phyloP scores from a whole-genome alignment of 2,329 filamentous ascomycete genomes.

The Drechslerella coelobrocha region DNA sequence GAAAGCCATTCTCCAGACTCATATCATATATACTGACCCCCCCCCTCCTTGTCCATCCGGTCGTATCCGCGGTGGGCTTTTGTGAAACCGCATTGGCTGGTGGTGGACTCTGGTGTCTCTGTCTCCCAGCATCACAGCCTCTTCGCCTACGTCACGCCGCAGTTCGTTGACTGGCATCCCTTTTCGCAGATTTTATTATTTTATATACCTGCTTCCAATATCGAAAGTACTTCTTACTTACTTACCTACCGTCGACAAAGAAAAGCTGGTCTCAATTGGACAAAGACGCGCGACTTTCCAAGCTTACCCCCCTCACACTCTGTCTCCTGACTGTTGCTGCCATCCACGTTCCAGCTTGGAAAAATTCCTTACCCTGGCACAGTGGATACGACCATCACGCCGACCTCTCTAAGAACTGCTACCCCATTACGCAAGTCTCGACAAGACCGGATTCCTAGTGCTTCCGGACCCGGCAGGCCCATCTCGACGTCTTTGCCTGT shows the following conservation, averaged over 20 bases:
- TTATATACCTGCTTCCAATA: background rate
- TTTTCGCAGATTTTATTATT: too few relatives aligned
- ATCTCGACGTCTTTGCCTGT: conserved; percentile 21
- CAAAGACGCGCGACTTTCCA: background rate
- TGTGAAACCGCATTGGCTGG: too few relatives aligned
- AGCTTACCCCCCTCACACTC: too few relatives aligned
- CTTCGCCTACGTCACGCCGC: conserved; percentile 8
- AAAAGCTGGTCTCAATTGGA: background rate
- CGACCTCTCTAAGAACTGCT: conserved; percentile 1
- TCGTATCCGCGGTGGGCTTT: too few relatives aligned
- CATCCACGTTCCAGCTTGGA: background rate
- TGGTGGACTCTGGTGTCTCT: too few relatives aligned
- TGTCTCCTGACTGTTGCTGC: background rate
- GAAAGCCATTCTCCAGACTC: too few relatives aligned
- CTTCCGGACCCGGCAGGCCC: conserved; percentile 41
- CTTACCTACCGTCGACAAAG: background rate
- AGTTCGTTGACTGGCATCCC: too few relatives aligned
- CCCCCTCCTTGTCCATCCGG: too few relatives aligned
- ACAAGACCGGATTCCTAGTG: conserved; percentile 28
- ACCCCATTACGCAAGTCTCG: conserved; percentile 29
- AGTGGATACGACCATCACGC: background rate
- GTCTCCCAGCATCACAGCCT: conserved; percentile 5
- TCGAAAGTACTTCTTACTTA: background rate
- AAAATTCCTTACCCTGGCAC: background rate
- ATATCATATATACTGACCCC: too few relatives aligned